These are phyloP conservation scores for Solanum gracilifrons DNA, from an alignment of 257 asterid species.

Conservation along the genomic window DNA sequence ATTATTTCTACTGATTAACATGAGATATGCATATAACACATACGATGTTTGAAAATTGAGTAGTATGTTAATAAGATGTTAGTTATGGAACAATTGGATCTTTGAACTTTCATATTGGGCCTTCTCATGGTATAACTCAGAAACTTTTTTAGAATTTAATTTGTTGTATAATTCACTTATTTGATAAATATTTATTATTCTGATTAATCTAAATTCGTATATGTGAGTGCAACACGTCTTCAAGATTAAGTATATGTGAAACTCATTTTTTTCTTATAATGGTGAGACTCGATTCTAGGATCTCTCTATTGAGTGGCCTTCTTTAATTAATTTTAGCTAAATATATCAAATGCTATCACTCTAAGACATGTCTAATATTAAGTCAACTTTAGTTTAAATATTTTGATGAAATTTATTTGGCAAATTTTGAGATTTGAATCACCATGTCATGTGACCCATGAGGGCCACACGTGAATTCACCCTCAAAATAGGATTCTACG, in stretches of 20 bases:
- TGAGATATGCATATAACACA: neutral
- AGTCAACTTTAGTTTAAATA: neutral
- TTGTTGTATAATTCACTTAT: neutral
- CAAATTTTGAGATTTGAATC: neutral
- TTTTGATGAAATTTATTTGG: neutral
- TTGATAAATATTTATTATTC: neutral
- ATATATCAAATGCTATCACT: neutral
- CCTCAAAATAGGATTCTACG: neutral
- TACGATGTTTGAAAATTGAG: neutral
- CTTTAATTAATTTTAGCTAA: neutral
- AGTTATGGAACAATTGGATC: neutral
- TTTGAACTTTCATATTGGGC: neutral
- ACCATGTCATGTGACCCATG: neutral
- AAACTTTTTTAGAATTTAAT: neutral
- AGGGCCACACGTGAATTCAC: neutral
- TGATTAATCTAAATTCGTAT: neutral
- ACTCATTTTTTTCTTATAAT: neutral
- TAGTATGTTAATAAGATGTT: too few relatives aligned
- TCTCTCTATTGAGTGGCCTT: neutral
- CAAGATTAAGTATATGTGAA: neutral
- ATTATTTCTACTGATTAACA: neutral
- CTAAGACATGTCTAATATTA: neutral
- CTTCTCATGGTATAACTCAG: neutral
- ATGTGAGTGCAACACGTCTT: neutral
- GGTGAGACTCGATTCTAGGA: neutral